Evolutionary conservation across 257 asterid genomes (phyloP).

Genomic region (Plantago elongata): DNA sequence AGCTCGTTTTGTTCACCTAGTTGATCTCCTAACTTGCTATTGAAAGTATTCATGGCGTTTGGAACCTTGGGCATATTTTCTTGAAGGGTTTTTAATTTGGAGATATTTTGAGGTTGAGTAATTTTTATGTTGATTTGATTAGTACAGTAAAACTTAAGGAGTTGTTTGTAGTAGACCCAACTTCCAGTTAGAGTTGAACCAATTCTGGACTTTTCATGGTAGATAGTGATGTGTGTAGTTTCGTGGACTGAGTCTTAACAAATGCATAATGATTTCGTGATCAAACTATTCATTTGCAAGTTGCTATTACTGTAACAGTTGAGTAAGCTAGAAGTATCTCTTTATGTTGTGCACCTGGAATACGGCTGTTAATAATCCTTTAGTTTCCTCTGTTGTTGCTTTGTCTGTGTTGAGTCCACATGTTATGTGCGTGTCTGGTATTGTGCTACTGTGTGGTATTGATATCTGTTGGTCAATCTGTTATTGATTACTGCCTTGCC

Average conservation of each 20-base stretch:
- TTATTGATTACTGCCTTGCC: no score
- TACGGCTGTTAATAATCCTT: neutral
- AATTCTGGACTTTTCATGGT: neutral
- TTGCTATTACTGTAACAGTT: neutral
- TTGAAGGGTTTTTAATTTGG: neutral
- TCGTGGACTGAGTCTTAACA: neutral
- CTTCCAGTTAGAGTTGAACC: conserved; percentile 4
- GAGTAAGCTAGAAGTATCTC: neutral
- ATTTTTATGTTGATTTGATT: neutral
- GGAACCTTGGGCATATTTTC: neutral
- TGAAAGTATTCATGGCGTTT: neutral
- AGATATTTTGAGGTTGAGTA: neutral
- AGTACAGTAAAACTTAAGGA: neutral
- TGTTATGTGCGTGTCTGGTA: no score
- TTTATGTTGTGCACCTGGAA: neutral
- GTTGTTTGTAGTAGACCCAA: neutral
- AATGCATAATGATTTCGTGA: neutral
- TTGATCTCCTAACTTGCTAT: conserved; percentile 1
- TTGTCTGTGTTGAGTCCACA: neutral
- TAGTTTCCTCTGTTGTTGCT: neutral
- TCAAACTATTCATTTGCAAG: neutral
- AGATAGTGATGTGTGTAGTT: conserved; percentile 3
- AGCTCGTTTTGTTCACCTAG: neutral
- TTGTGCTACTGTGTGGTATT: no score
- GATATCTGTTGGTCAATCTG: no score